Base-by-base conservation (phyloP, 108 stramenopile species). In the Pelagomonas calceolata region DNA sequence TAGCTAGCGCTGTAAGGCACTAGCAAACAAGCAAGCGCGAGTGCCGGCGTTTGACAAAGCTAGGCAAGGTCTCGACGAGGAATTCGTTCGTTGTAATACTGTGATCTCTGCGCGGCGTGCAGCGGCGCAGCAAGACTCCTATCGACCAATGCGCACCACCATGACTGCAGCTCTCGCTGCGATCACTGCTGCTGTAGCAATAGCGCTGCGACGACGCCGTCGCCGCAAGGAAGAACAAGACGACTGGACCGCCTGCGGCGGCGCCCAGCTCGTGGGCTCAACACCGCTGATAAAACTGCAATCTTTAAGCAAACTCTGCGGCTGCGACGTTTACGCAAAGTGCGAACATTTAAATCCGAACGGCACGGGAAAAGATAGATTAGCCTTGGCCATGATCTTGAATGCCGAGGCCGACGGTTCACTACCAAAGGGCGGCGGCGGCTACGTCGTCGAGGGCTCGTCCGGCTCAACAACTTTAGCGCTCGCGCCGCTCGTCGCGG, bases 391-490 rank as follows among this genome's bases (percentile, higher is more conserved):
- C 66, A 94, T 96, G 94, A 86, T 97, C 68, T 71, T 79, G 34
- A 75, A 76, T 29, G 90, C 90, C 0, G 94, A 95, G 70, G 30
- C 21, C 15, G 30, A 29, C 36, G 71, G 78, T 30, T 32, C 30
- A n/a, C 30, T 43, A 68, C 63, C 63, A 74, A 74, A 72, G 68
- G 75, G 43, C 34, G 64, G 31, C 10, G 88, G 83, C 26, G 81
- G 73, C 82, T 90, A 91, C n/a, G 92, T 97, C 64, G 88, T 97
- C 33, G 97, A 96, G 77, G 97, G 97, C 12, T 94, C 94, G 30
- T 91, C 89, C 21, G 97, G 95, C 63, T 92, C 91, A n/a, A 98
- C 97, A 16, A 95, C 95, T 5, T 95, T 98, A 45, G 86, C 93
- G 65, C 73, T 96, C 32, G 93, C 97, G 0, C 87, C 87, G 4